Base-by-base conservation (phyloP, 139 green algal species). In the Nannochloris sp. region DNA sequence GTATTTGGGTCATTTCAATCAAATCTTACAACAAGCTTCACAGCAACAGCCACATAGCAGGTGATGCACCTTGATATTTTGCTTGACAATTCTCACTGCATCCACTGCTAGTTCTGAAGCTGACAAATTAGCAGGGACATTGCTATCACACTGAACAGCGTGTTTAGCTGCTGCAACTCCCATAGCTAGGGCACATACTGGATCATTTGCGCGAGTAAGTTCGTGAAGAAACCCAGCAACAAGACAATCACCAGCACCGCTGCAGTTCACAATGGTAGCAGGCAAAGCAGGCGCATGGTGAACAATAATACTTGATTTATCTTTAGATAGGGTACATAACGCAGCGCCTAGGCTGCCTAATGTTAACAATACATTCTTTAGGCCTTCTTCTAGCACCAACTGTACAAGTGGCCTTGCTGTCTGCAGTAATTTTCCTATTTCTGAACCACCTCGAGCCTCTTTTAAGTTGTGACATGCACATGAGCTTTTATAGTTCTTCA, bases 171-270 rank as follows among this genome's bases (percentile, higher is more conserved):
- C 54, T 23, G 54, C 65, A 34, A 71, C 63, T 46, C 72, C 71
- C 46, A 61, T 66, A 44, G 59, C 55, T 67, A 85, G 32, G 29
- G 73, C 69, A 5, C 63, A 12, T 1, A 25, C 32, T 0, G 69
- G 65, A 3, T 25, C 24, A 0, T 42, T 27, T 39, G 56, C 71
- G 47, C 60, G 42, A n/a, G 77, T 54, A 44, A 87, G 65, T 6
- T 35, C 68, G 19, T 34, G 67, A 31, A 86, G 29, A 47, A 72
- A 71, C 4, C 74, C 81, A 15, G 71, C 81, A 34, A 87, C 79
- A 30, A 86, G 47, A 51, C 71, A 79, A 55, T 81, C 80, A 6
- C 80, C 80, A 48, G 80, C 81, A 1, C 82, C 82, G 59, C 78
- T 89, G 51, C 70, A 62, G 65, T 72, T 89, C 12, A 81, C 66